These are phyloP conservation scores for Cladosporium sp. DNA, from an alignment of 2,329 filamentous ascomycete species.

Conservation along the genomic window DNA sequence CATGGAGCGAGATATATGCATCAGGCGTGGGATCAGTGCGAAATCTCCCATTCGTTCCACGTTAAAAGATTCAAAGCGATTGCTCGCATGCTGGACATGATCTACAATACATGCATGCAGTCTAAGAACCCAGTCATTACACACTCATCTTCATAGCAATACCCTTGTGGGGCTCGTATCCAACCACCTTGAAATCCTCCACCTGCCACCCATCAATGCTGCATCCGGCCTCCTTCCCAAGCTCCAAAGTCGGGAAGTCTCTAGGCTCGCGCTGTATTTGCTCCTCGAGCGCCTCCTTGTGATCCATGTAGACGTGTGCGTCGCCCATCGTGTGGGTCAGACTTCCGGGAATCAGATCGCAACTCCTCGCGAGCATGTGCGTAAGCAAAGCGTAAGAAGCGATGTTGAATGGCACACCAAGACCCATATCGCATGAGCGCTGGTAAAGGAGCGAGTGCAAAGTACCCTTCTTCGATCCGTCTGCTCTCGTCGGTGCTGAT, in stretches of 20 bases:
- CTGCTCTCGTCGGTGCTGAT: conserved; percentile 20
- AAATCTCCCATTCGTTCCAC: too few relatives aligned
- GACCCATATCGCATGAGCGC: conserved; percentile 90
- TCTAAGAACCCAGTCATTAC: conserved; percentile 4
- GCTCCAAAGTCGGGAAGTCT: conserved; percentile 72
- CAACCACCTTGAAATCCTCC: conserved; percentile 81
- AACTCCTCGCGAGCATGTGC: conserved; percentile 88
- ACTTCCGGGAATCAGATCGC: conserved; percentile 75
- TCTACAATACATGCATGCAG: neutral
- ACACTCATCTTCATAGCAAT: conserved; percentile 99
- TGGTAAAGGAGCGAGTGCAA: conserved; percentile 90
- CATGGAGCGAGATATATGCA: too few relatives aligned
- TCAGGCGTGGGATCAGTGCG: too few relatives aligned
- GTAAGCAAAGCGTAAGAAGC: conserved; percentile 89
- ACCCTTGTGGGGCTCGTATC: conserved; percentile 82
- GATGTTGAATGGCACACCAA: conserved; percentile 97
- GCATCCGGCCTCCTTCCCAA: conserved; percentile 60
- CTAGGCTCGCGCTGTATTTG: conserved; percentile 77
- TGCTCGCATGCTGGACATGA: neutral
- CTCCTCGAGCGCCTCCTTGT: conserved; percentile 75
- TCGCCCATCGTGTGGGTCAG: conserved; percentile 96
- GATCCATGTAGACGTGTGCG: conserved; percentile 92
- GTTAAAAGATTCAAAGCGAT: too few relatives aligned
- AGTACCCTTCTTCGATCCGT: conserved; percentile 51
- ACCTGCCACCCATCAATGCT: conserved; percentile 85